Conservation (phyloP, 441 rosid genomes). For the Gossypium schwendimanii region DNA sequence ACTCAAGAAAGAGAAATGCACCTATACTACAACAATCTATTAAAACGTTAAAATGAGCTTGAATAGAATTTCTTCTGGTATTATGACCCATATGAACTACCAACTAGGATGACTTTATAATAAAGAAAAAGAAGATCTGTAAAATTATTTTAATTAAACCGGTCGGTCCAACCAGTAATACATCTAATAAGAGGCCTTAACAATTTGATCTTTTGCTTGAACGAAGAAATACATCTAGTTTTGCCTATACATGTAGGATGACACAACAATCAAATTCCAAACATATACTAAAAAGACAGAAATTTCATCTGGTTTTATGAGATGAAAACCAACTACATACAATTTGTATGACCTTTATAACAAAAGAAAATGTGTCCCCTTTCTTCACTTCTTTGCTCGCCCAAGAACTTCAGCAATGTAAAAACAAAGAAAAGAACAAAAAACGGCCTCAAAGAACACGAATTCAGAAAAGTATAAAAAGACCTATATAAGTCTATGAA, state of each 20-base stretch:
- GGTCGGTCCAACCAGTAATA: neutral
- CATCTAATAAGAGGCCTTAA: neutral
- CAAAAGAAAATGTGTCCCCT: neutral
- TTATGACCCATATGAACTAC: too few species aligned
- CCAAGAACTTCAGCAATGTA: neutral
- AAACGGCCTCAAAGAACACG: neutral
- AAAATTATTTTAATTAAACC: neutral
- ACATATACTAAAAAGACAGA: neutral
- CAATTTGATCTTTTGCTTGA: neutral
- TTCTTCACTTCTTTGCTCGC: neutral
- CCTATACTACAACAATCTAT: too few species aligned
- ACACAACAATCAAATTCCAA: neutral
- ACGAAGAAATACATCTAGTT: neutral
- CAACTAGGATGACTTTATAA: neutral
- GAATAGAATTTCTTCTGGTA: too few species aligned
- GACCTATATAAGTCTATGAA: constrained; percentile 17
- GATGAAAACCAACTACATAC: constrained; percentile 17
- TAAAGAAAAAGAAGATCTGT: neutral
- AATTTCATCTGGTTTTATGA: constrained; percentile 6
- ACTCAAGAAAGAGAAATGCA: too few species aligned
- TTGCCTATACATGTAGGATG: neutral
- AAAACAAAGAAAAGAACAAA: neutral
- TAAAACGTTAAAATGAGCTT: too few species aligned
- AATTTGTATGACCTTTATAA: neutral
- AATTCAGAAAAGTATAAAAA: constrained; percentile 13